phyloP scores from a whole-genome alignment of 495 filamentous ascomycete species.

The Cetradonia linearis region DNA sequence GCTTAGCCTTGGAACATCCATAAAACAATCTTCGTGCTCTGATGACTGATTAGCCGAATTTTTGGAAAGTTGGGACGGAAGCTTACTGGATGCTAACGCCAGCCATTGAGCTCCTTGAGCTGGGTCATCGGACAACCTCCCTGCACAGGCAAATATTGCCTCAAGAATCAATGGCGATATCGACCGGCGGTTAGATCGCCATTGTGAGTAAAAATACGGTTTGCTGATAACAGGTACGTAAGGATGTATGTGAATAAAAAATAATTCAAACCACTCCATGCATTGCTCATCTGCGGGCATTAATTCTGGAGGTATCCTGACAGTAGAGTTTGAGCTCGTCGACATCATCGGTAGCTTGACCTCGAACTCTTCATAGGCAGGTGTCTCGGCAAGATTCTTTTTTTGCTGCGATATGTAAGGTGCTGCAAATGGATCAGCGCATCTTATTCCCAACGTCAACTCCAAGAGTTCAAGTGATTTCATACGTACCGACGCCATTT shows the following conservation, averaged over 20 bases:
- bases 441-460: constrained; percentile 16
- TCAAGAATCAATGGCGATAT: constrained; percentile 90
- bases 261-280: constrained; percentile 81
- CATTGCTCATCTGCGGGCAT: constrained; percentile 85
- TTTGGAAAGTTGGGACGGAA: background rate
- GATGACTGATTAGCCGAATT: constrained; percentile 19
- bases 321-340: constrained; percentile 57
- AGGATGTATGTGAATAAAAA: constrained; percentile 85
- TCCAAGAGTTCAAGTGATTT: background rate
- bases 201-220: constrained; percentile 77
- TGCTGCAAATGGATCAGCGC: constrained; percentile 41
- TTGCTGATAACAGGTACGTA: constrained; percentile 93
- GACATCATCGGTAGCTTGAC: constrained; percentile 59
- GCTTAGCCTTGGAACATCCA: constrained; percentile 86
- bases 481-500: constrained; percentile 66
- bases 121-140: constrained; percentile 71
- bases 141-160: constrained; percentile 90
- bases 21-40: constrained; percentile 94
- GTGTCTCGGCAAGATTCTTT: constrained; percentile 52
- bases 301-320: constrained; percentile 85
- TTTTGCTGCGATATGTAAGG: constrained; percentile 78
- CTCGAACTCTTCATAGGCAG: constrained; percentile 65
- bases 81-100: constrained; percentile 78
- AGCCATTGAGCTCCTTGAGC: constrained; percentile 88
- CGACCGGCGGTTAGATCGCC: constrained; percentile 71